A percentile compares a stretch with the other conserved stretches of the same genome.
Evolutionary conservation across 768 basidiomycete species (phyloP).

Genomic region (Psilocybe cyanescens): DNA sequence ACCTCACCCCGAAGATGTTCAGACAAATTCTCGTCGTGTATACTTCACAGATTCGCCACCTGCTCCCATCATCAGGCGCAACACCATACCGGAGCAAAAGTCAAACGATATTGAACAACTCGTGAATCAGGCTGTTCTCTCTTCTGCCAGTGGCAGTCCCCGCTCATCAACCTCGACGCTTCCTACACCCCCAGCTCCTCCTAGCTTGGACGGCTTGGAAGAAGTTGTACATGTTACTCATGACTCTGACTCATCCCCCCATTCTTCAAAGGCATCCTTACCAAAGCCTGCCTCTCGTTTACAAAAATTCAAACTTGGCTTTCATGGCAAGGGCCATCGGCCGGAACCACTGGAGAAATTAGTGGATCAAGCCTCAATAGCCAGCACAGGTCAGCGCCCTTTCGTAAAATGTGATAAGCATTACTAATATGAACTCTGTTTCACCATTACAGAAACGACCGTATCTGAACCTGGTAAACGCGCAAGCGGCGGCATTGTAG

Average conservation of each 20-base stretch:
- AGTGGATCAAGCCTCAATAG: slow-evolving; percentile 23
- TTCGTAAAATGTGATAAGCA: slow-evolving; percentile 3
- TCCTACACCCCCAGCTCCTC: slow-evolving; percentile 14
- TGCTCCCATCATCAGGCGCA: slow-evolving; percentile 22
- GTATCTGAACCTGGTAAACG: slow-evolving; percentile 23
- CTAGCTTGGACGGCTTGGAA: slow-evolving; percentile 10
- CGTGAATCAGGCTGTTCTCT: slow-evolving; percentile 7
- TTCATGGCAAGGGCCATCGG: slow-evolving; percentile 19
- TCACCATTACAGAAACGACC: slow-evolving; percentile 16
- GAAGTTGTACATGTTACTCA: slow-evolving; percentile 8
- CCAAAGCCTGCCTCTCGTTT: slow-evolving; percentile 23
- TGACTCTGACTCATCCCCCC: slow-evolving; percentile 28
- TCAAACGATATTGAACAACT: not conserved
- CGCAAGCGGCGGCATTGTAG: slow-evolving; percentile 23
- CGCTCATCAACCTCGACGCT: slow-evolving; percentile 20
- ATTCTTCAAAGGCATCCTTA: slow-evolving; percentile 25
- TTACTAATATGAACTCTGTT: slow-evolving; percentile 5
- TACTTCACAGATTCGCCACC: slow-evolving; percentile 33
- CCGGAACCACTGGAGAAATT: slow-evolving; percentile 17
- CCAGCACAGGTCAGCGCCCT: slow-evolving; percentile 24
- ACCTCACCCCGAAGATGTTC: slow-evolving; percentile 17
- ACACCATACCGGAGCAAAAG: slow-evolving; percentile 23
- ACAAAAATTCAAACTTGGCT: slow-evolving; percentile 28
- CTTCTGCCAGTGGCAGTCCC: slow-evolving; percentile 17
- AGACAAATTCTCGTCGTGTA: slow-evolving; percentile 26